These are phyloP conservation scores for Jasminum sambac DNA, from an alignment of 257 asterid species.

Conservation along the genomic window DNA sequence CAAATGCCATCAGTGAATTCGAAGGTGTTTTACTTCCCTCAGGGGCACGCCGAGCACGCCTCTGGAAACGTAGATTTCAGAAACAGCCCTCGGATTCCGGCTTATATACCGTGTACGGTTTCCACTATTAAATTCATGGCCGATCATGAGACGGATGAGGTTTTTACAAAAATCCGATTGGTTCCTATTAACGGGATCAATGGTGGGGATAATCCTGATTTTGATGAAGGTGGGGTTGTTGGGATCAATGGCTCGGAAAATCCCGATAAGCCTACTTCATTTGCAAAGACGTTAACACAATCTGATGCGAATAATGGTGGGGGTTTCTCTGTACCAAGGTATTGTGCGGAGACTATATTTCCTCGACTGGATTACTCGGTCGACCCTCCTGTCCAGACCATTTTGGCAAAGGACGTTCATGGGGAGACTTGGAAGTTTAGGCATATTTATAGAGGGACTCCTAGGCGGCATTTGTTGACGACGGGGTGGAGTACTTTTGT, in stretches of 20 bases:
- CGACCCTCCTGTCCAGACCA: slow-evolving; percentile 86
- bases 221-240: slow-evolving; percentile 34
- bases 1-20: slow-evolving; percentile 77
- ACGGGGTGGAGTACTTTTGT: slow-evolving; percentile 61
- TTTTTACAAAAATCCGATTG: slow-evolving; percentile 56
- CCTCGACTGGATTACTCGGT: slow-evolving; percentile 73
- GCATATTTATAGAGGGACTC: slow-evolving; percentile 55
- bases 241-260: slow-evolving; percentile 37
- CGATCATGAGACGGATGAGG: slow-evolving; percentile 87
- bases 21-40: slow-evolving; percentile 82
- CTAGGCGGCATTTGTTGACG: slow-evolving; percentile 54
- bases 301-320: slow-evolving; percentile 95
- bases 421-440: slow-evolving; percentile 55
- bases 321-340: slow-evolving; percentile 92
- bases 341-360: slow-evolving; percentile 87
- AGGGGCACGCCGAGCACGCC: slow-evolving; percentile 87
- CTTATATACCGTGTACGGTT: slow-evolving; percentile 59
- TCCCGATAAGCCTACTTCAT: slow-evolving; percentile 68
- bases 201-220: slow-evolving; percentile 36
- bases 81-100: slow-evolving; percentile 46
- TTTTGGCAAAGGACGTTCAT: slow-evolving; percentile 56
- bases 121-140: slow-evolving; percentile 71
- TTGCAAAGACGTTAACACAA: slow-evolving; percentile 87
- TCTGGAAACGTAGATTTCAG: slow-evolving; percentile 59
- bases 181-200: slow-evolving; percentile 40